Conservation (phyloP, 139 green algal species). For the Raphidocelis subcapitata region DNA sequence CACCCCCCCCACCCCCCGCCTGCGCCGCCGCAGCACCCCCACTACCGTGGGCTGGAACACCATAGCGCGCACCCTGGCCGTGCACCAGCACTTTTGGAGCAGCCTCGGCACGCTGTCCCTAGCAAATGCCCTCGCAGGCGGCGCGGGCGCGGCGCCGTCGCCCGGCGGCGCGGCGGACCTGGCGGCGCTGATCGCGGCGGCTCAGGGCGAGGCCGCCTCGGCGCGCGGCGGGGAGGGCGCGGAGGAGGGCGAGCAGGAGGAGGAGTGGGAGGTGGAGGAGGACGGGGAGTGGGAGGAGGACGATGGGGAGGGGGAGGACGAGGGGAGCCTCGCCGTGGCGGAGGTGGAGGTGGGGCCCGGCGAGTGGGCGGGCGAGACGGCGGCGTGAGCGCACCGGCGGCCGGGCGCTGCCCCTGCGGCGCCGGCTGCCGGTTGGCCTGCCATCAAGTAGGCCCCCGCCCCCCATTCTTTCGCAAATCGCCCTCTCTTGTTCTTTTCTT, state of each 20-base stretch:
- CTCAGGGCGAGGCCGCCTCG: background rate
- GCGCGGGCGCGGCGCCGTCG: background rate
- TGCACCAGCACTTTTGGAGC: slow-evolving; percentile 30
- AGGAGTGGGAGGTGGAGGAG: background rate
- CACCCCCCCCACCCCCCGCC: background rate
- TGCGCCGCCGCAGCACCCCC: slow-evolving; percentile 1
- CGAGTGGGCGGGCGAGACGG: too few relatives aligned
- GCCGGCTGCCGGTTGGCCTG: too few relatives aligned
- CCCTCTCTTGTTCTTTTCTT: too few relatives aligned
- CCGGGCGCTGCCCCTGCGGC: too few relatives aligned
- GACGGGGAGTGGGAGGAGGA: slow-evolving; percentile 2
- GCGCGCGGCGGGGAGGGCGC: background rate
- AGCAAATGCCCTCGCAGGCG: too few relatives aligned
- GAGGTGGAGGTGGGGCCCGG: too few relatives aligned
- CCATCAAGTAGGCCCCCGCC: too few relatives aligned
- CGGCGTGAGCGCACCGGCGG: too few relatives aligned
- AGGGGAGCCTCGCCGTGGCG: background rate
- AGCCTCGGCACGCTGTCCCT: slow-evolving; percentile 13
- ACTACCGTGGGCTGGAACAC: slow-evolving; percentile 10
- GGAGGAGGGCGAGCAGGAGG: slow-evolving; percentile 9
- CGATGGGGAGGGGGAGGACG: slow-evolving; percentile 13
- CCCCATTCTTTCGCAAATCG: too few relatives aligned
- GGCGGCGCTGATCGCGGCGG: slow-evolving; percentile 4
- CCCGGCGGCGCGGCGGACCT: background rate
- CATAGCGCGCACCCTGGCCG: slow-evolving; percentile 11